A percentile compares a stretch with the other conserved stretches of the same genome.
Evolutionary conservation across 768 basidiomycete genomes (phyloP).

Genomic region (Lepiota venenata): DNA sequence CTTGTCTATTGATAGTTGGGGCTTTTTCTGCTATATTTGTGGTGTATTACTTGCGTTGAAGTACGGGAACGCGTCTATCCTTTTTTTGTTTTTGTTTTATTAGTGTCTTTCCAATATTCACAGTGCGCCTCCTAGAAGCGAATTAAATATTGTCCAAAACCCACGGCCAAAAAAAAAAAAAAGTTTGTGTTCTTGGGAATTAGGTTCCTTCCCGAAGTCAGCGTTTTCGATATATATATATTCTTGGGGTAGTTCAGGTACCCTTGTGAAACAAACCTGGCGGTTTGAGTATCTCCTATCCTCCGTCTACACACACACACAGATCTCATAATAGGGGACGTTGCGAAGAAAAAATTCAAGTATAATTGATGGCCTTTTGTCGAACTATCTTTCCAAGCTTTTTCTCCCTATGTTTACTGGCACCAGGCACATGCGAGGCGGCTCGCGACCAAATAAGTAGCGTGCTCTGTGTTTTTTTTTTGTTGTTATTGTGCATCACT

Average conservation of each 20-base stretch:
- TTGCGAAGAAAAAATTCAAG: slow-evolving; percentile 6
- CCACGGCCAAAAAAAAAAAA: too few species aligned
- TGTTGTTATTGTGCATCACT: too few species aligned
- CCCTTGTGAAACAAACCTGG: slow-evolving; percentile 3
- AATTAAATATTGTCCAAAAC: slow-evolving; percentile 1
- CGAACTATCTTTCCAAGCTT: slow-evolving; percentile 7
- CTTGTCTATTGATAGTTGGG: too few species aligned
- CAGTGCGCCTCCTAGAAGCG: neutral
- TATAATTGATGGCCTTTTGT: slow-evolving; percentile 2
- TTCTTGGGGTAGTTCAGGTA: neutral
- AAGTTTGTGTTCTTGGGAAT: neutral
- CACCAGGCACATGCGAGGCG: too few species aligned
- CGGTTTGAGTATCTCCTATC: too few species aligned
- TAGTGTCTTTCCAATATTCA: slow-evolving; percentile 2
- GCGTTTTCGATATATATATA: slow-evolving; percentile 3
- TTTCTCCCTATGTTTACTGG: neutral
- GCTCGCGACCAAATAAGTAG: slow-evolving; percentile 3
- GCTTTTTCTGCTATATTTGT: too few species aligned
- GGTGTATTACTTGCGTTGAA: too few species aligned
- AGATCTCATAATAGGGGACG: neutral
- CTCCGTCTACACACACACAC: too few species aligned
- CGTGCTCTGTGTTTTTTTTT: too few species aligned
- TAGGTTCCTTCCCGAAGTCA: slow-evolving; percentile 4
- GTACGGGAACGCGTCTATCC: too few species aligned
- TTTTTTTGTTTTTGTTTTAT: neutral